Base-by-base conservation (phyloP, 179 eudicot genomes). In the Silene vulgaris region DNA sequence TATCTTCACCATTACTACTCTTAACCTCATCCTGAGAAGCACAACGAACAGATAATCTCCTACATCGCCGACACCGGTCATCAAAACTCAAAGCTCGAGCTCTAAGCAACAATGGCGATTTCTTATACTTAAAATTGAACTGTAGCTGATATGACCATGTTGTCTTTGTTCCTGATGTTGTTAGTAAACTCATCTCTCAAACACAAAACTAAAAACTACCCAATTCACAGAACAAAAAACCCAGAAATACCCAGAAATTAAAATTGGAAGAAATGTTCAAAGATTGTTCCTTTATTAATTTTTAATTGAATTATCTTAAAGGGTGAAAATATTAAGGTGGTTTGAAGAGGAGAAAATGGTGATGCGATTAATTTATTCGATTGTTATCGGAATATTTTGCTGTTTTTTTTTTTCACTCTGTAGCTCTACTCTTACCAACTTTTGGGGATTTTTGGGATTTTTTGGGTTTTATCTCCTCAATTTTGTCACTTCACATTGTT, bases 141-240 rank as follows among this genome's bases (percentile, higher is more conserved):
- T 88, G 89, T 68, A 93, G 93, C 82, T 93, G 97, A 74, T 80
- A 84, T 0, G 90, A 88, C 84, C 91, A 89, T 69, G 90, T 81
- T 67, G 86, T 29, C 12, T 20, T 62, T 77, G 75, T 32, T 56
- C 75, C 8, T 48, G 71, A 61, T 65, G 92, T 74, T 52, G 82
- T 66, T 65, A 82, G 43, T 28, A 82, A 71, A 80, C 72, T 75
- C 91, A 88, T 88, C 71, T 67, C n/a, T 14, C 0, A 45, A 72
- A 21, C 17, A 0, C 21, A 9, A 52, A 72, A 52, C 54, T 26
- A 6, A 71, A 20, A 69, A 19, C 52, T 69, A 21, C 30, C 12
- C 0, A 6, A 29, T 37, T 4, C 72, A 71, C 50, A 68, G 48
- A 37, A 72, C 65, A 61, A 67, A 21, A 20, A 48, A 21, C 32